Conservation (phyloP, 139 green algal genomes). For the Microglena sp. region DNA sequence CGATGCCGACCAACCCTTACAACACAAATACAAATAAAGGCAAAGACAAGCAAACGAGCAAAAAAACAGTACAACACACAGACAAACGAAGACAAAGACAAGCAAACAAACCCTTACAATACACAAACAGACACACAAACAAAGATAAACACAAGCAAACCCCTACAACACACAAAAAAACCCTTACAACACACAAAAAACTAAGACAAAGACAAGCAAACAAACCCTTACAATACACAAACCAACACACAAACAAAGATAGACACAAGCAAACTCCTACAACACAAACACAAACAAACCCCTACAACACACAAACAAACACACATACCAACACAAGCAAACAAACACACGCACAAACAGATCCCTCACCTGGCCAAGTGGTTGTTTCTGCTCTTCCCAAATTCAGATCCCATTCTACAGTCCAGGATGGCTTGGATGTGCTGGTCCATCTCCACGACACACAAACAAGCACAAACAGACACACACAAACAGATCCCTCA, state of each 20-base stretch:
- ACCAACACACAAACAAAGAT: not conserved
- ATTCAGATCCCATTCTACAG: conserved; percentile 42
- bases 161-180: not conserved
- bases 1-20: too few species aligned
- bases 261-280: not conserved
- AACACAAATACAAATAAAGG: too few species aligned
- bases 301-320: not conserved
- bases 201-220: not conserved
- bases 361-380: too few species aligned
- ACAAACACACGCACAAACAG: not conserved
- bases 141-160: not conserved
- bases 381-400: too few species aligned
- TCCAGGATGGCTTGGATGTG: conserved; percentile 60
- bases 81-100: not conserved
- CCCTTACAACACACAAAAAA: not conserved
- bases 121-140: not conserved
- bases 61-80: too few species aligned
- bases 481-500: not conserved
- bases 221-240: not conserved
- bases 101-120: not conserved
- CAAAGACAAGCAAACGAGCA: too few species aligned
- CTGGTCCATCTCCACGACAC: conserved; percentile 47
- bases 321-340: not conserved
- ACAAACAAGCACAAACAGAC: not conserved
- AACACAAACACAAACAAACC: conserved; percentile 1